phyloP scores from a whole-genome alignment of 345 rosid genomes.

The rapeseed (Brassica napus) region DNA sequence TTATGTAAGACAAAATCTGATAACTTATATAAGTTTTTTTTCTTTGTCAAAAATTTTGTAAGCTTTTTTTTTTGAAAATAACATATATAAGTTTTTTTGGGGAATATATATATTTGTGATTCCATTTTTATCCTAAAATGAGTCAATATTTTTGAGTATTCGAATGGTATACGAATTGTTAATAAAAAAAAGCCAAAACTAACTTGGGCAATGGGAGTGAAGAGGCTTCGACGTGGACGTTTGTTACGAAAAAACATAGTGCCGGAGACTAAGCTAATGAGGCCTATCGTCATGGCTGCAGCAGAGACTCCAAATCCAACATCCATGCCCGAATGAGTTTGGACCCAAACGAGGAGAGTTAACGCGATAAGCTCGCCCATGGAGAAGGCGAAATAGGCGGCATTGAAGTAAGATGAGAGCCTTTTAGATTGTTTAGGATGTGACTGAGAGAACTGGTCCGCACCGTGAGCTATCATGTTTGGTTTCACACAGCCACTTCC shows the following conservation, averaged over 20 bases:
- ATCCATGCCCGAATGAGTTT: slow-evolving; percentile 98
- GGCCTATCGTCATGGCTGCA: slow-evolving; percentile 85
- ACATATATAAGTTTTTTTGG: neutral
- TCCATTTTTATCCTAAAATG: neutral
- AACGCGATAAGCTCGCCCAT: slow-evolving; percentile 87
- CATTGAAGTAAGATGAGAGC: slow-evolving; percentile 90
- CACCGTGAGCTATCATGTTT: slow-evolving; percentile 98
- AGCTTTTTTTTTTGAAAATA: neutral
- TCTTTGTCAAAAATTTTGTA: neutral
- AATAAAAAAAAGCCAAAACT: neutral
- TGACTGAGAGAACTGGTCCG: slow-evolving; percentile 72
- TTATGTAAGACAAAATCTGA: neutral
- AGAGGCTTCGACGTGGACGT: slow-evolving; percentile 81
- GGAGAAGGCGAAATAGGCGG: slow-evolving; percentile 92
- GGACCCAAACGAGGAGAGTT: slow-evolving; percentile 87
- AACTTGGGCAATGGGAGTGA: slow-evolving; percentile 89
- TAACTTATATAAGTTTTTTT: neutral
- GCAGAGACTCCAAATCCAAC: slow-evolving; percentile 95
- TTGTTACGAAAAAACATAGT: slow-evolving; percentile 72
- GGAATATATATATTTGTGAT: neutral
- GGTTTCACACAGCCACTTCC: slow-evolving; percentile 99
- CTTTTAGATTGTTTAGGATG: slow-evolving; percentile 61
- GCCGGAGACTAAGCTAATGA: slow-evolving; percentile 77
- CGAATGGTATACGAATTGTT: neutral
- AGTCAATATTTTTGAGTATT: neutral